Evolutionary conservation across 2,329 filamentous ascomycete species (phyloP).

Genomic region (Cylindrodendrum hubeiense): DNA sequence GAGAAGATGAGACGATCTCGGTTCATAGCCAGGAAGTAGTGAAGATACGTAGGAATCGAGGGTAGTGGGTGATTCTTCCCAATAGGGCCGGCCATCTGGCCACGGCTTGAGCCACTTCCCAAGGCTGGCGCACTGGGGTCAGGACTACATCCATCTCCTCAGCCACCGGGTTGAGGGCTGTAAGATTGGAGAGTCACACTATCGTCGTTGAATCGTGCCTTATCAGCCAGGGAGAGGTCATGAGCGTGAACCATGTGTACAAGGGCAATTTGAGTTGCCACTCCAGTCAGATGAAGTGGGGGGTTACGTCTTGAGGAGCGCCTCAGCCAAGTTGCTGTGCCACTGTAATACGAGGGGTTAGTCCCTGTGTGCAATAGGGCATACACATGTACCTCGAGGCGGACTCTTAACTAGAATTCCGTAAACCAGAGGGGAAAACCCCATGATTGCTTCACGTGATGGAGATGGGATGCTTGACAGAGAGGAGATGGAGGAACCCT

Average conservation of each 20-base stretch:
- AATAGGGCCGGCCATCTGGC: too few relatives aligned
- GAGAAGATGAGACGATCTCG: background rate
- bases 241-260: background rate
- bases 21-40: background rate
- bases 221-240: background rate
- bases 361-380: background rate
- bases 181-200: background rate
- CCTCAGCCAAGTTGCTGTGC: background rate
- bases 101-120: background rate
- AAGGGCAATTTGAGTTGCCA: background rate
- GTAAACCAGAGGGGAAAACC: background rate
- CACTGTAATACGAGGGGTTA: background rate
- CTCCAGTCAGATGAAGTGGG: background rate
- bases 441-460: background rate
- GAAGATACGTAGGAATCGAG: background rate
- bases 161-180: background rate
- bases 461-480: background rate
- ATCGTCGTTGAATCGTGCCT: background rate
- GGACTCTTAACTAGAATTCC: background rate
- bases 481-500: background rate
- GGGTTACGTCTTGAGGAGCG: background rate
- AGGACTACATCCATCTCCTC: background rate
- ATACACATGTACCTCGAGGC: background rate
- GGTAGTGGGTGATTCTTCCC: too few relatives aligned
- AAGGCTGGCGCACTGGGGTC: background rate